These are phyloP conservation scores for Glutinoglossum americanum DNA, from an alignment of 495 filamentous ascomycete species.

Conservation along the genomic window DNA sequence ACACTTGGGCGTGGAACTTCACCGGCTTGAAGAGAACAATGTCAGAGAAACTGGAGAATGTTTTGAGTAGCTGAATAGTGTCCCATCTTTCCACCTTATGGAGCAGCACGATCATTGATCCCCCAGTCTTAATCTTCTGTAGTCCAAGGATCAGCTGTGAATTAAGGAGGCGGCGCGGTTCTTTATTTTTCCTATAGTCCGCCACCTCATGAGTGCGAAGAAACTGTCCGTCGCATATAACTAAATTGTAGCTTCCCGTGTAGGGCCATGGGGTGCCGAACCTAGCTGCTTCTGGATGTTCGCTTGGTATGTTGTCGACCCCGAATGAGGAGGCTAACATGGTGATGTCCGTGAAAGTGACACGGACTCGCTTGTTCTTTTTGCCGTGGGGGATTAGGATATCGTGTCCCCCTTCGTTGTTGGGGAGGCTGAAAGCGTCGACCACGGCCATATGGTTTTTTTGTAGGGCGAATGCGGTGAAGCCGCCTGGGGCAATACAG, in stretches of 20 bases:
- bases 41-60: slow-evolving; percentile 18
- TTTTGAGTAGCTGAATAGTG: not conserved
- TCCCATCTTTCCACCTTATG: slow-evolving; percentile 23
- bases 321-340: slow-evolving; percentile 33
- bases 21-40: slow-evolving; percentile 28
- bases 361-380: slow-evolving; percentile 4
- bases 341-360: slow-evolving; percentile 27
- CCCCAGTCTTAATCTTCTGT: slow-evolving; percentile 22
- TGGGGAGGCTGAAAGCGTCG: slow-evolving; percentile 23
- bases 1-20: slow-evolving; percentile 20
- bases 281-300: not conserved
- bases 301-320: slow-evolving; percentile 16
- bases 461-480: slow-evolving; percentile 17
- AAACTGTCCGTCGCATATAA: not conserved
- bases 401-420: slow-evolving; percentile 21
- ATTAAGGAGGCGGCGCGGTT: slow-evolving; percentile 20
- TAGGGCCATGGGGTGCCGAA: not conserved
- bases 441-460: slow-evolving; percentile 18
- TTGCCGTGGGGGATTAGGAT: slow-evolving; percentile 15
- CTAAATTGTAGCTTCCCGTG: not conserved
- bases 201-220: not conserved
- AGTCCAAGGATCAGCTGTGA: slow-evolving; percentile 28
- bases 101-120: slow-evolving; percentile 27
- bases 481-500: slow-evolving; percentile 37
- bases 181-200: not conserved